phyloP scores from a whole-genome alignment of 495 filamentous ascomycete species.

The Antarctomyces pellizariae region DNA sequence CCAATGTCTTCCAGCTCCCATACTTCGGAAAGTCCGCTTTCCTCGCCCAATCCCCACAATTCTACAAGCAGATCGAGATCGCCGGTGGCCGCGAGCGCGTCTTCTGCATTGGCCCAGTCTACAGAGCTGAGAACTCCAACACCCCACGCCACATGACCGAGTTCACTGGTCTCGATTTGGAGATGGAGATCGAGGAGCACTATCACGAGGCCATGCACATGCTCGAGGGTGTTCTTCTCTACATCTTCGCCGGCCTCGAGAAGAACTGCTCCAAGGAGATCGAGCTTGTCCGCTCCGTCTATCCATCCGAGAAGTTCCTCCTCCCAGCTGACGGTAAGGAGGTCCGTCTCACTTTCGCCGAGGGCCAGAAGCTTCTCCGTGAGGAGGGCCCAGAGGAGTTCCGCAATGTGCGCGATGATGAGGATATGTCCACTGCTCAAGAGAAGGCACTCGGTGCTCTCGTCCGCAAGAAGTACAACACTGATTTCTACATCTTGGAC shows the following conservation, averaged over 20 bases:
- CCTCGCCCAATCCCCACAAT: conserved; percentile 74
- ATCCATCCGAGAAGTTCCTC: conserved; percentile 30
- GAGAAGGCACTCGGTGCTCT: conserved; percentile 80
- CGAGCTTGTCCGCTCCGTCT: conserved; percentile 37
- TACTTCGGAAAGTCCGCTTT: conserved; percentile 78
- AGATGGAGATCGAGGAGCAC: conserved; percentile 78
- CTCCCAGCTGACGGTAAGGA: conserved; percentile 43
- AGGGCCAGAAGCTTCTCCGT: conserved; percentile 60
- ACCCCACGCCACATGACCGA: conserved; percentile 93
- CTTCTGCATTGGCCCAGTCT: conserved; percentile 76
- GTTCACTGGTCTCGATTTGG: conserved; percentile 92
- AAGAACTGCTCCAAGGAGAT: conserved; percentile 45
- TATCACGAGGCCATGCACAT: conserved; percentile 71
- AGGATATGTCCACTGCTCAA: conserved; percentile 63
- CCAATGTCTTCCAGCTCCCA: conserved; percentile 74
- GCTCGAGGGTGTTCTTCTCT: conserved; percentile 64
- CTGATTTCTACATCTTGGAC: conserved; percentile 83
- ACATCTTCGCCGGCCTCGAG: conserved; percentile 64
- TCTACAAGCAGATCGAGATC: conserved; percentile 94
- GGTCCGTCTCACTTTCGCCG: conserved; percentile 61
- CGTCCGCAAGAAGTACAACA: conserved; percentile 59
- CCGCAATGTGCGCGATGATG: conserved; percentile 42
- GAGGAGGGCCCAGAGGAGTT: conserved; percentile 54
- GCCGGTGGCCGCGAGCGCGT: conserved; percentile 78
- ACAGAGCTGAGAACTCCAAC: conserved; percentile 91